Base-by-base conservation (phyloP, 2,329 filamentous ascomycete species). In the Mariannaea elegans region DNA sequence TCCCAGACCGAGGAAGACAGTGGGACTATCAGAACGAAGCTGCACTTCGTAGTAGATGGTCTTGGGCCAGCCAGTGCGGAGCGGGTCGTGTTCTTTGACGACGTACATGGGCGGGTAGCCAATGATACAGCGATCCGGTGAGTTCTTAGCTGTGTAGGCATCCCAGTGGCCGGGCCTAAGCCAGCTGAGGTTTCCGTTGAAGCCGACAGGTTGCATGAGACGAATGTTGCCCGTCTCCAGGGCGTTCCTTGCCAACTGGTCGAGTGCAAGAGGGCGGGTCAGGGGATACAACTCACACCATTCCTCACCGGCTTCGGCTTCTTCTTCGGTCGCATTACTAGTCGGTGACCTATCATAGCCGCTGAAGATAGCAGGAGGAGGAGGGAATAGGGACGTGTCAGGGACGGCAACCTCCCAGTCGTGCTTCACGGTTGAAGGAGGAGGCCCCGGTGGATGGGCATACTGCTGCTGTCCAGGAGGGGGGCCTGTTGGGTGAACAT, bases 31-130 rank as follows among this genome's bases (percentile, higher is more conserved):
- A 16, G 73, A 68, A 3, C 78, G 76, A 29, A 92, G 79, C 51
- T 81, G 81, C 9, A 93, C 81, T 71, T 94, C 91, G 73, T 89
- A 94, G 81, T 94, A 94, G 51, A 90, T 83, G 42, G 86, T 87
- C 38, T 80, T 80, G 2, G 69, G 64, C 64, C 67, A 70, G 59
- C 64, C 77, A 53, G 56, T 82, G 2, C 75, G 74, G 2, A 82
- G 74, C 0, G 89, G 86, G 31, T 84, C 84, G 61, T 90, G 86
- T 61, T 87, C 80, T 42, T 77, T 75, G 2, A 84, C 83, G 1
- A 84, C 82, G 76, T 92, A 94, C 36, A 92, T 77, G 0, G 91
- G 91, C 31, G 91, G 83, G 57, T 88, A 88, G 13, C 84, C 87
- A 24, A 90, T 81, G 31, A 94, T 80, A 62, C 86, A 87, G 6